These are phyloP conservation scores for Salix viminalis DNA, from an alignment of 345 rosid species.

Conservation along the genomic window DNA sequence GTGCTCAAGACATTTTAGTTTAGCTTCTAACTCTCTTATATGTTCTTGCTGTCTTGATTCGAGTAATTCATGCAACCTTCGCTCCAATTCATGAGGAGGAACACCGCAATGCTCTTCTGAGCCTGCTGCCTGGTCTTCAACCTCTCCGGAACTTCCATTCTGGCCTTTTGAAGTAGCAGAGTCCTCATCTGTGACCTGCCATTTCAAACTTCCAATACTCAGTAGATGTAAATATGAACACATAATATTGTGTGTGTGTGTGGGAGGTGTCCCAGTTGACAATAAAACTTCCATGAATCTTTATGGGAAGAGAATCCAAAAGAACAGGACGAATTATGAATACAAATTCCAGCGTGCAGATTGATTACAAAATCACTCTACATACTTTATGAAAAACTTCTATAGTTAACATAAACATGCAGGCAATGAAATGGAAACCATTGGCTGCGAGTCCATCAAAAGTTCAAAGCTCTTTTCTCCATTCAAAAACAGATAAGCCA, in stretches of 20 bases:
- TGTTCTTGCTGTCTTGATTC: slow-evolving; percentile 62
- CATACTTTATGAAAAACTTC: background rate
- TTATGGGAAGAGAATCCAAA: background rate
- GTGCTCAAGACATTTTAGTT: slow-evolving; percentile 34
- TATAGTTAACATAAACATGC: background rate
- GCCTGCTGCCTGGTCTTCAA: slow-evolving; percentile 14
- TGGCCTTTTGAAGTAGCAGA: slow-evolving; percentile 15
- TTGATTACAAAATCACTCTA: background rate
- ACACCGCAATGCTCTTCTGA: slow-evolving; percentile 36
- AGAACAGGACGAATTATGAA: background rate
- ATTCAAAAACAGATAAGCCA: background rate
- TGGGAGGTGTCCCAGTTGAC: background rate
- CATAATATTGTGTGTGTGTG: background rate
- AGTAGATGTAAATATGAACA: background rate
- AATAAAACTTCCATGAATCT: background rate
- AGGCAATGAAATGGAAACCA: background rate
- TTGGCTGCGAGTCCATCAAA: background rate
- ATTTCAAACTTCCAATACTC: background rate
- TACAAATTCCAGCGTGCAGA: background rate
- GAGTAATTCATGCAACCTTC: slow-evolving; percentile 58
- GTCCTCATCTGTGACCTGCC: slow-evolving; percentile 22
- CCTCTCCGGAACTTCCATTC: slow-evolving; percentile 34
- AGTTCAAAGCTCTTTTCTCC: background rate
- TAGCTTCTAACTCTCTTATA: slow-evolving; percentile 61
- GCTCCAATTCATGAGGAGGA: slow-evolving; percentile 60